phyloP scores from a whole-genome alignment of 768 basidiomycete species.

The Suillus brevipes region DNA sequence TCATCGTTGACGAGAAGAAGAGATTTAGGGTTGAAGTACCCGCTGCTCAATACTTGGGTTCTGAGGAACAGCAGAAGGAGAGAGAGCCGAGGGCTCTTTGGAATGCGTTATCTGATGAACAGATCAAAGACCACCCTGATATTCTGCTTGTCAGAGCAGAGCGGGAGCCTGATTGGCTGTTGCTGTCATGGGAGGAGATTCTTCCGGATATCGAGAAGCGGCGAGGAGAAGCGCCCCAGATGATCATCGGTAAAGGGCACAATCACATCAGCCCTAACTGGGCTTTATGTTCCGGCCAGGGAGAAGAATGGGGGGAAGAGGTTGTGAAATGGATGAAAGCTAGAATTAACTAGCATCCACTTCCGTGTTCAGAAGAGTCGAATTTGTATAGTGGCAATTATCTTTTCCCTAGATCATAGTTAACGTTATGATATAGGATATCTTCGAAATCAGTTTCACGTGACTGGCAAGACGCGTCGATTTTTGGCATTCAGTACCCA shows the following conservation, averaged over 20 bases:
- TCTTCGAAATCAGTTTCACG: neutral
- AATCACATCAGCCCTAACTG: slow-evolving; percentile 63
- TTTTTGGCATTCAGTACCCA: neutral
- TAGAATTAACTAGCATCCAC: slow-evolving; percentile 9
- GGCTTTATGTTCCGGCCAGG: slow-evolving; percentile 53
- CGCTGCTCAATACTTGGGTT: slow-evolving; percentile 34
- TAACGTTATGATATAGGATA: too few species aligned
- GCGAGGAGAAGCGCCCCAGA: slow-evolving; percentile 32
- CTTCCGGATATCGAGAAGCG: slow-evolving; percentile 38
- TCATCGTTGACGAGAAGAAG: slow-evolving; percentile 31
- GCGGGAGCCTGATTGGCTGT: slow-evolving; percentile 50
- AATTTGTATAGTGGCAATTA: neutral
- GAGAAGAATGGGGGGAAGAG: slow-evolving; percentile 62
- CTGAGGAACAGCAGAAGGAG: slow-evolving; percentile 41
- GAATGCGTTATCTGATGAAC: slow-evolving; percentile 33
- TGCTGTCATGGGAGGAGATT: slow-evolving; percentile 39
- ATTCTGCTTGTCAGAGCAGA: slow-evolving; percentile 52
- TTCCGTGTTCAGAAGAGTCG: neutral
- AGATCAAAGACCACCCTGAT: slow-evolving; percentile 43
- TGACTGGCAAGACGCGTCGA: slow-evolving; percentile 1
- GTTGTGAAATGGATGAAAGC: slow-evolving; percentile 38
- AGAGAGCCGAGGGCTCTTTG: slow-evolving; percentile 46
- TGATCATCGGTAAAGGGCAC: slow-evolving; percentile 48
- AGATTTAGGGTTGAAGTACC: slow-evolving; percentile 26
- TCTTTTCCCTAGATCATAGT: neutral